Base-by-base conservation (phyloP, 208 protist genomes). In the Trypanosoma congolense region DNA sequence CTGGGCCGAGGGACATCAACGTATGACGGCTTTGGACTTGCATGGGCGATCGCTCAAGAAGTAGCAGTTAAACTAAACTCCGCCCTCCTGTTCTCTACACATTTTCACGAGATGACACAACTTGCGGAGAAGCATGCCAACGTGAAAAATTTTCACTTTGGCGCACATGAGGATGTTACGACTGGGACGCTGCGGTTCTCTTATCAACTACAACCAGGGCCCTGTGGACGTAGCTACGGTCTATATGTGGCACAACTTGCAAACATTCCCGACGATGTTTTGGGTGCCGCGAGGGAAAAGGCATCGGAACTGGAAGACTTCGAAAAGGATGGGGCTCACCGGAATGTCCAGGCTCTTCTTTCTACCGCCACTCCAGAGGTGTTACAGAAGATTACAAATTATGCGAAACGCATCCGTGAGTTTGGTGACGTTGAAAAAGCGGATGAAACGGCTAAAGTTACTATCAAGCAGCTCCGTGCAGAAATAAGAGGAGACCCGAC, bases 31-130 rank as follows among this genome's bases (percentile, higher is more conserved):
- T 99, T 99, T 69, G 98, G 98, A 3, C 73, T 99, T 0, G 98
- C 98, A 1, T 99, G 95, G 94, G 94, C 97, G 8, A 99, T 99
- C 49, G 93, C 96, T 1, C 87, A 99, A 75, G 81, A 98, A 50
- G 79, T 98, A 24, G 86, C 78, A 14, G 79, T 66, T 3, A 72
- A 83, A 26, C 80, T 95, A 22, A 68, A 85, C 9, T 63, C 85
- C 4, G 86, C 94, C 9, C 83, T 92, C 35, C 75, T 99, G 45
- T 99, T 99, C 73, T 98, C 98, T 14, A 99, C 98, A 12, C 99
- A 99, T 78, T 99, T 99, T 73, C 99, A 99, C 71, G 98, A 99
- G 80, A 83, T 99, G 24, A 99, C 97, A 12, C 84, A 83, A 38
- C 75, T 99, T 3, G 74, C 77, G 21, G 65, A 58, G 51, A 44